Evolutionary conservation across 345 rosid species (phyloP), one percentile per base, ranked within the genome.

Genomic region (Theobroma cacao): DNA sequence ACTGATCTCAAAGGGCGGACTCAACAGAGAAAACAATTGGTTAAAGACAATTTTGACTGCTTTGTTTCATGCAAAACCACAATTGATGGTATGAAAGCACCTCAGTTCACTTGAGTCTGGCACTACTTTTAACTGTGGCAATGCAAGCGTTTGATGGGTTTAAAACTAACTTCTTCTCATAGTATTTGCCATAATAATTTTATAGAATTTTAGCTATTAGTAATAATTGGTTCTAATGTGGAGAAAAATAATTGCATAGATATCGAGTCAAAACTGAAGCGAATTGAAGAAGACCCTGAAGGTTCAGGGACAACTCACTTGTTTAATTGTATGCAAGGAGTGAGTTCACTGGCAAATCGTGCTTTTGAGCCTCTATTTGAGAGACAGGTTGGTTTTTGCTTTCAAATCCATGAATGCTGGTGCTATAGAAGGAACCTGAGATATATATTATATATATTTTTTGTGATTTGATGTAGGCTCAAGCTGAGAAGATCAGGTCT

Each of bases 51-150:
- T 78, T 96, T 96, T 80, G 99, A 96, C 83, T 96, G 98, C 86
- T 96, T 96, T 85, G 99, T 96, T 90, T 96, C 98, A 14, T 96
- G 99, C 89, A 96, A 96, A 88, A 96, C 97, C 30, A 94, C 98
- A 45, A 96, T 96, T 85, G 99, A 96, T 85, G 99, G 99, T 95
- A 91, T 76, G 87, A 76, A 71, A 78, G 62, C 53, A 74, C 56
- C 64, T 45, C 30, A 40, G 60, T 70, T 50, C 52, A 73, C 70
- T 80, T 41, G 60, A 14, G 68, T 9, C 75, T 80, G 5, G 63
- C 78, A 4, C 58, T 22, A 63, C 28, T 81, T 67, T 76, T 71
- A 17, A 68, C 22, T 52, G 33, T 48, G n/a, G 64, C 62, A 56
- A 65, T 52, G 50, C 22, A 50, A 48, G 72, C 61, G 58, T 60